These are phyloP conservation scores for Penicillium sp. DNA, from an alignment of 2,329 filamentous ascomycete genomes.

Conservation along the genomic window DNA sequence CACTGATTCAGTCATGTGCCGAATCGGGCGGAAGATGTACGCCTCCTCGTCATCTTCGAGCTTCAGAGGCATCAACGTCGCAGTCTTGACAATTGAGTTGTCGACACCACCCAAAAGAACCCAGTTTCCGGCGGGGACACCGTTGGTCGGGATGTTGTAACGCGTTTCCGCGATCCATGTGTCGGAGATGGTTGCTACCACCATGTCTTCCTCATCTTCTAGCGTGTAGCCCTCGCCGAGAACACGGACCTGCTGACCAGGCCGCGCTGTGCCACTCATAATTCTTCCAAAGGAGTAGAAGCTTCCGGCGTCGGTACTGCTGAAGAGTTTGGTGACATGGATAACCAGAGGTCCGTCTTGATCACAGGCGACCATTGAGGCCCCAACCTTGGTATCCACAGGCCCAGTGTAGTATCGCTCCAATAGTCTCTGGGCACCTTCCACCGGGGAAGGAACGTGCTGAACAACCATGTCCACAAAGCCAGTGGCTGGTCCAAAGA, in stretches of 20 bases:
- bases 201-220: constrained; percentile 98
- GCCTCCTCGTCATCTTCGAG: constrained; percentile 86
- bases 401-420: constrained; percentile 92
- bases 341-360: constrained; percentile 89
- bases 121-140: constrained; percentile 90
- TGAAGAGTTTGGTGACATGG: constrained; percentile 91
- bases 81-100: constrained; percentile 97
- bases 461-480: constrained; percentile 95
- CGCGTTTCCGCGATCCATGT: constrained; percentile 90
- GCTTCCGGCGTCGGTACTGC: constrained; percentile 80
- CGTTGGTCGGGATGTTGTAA: constrained; percentile 89
- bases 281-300: constrained; percentile 91
- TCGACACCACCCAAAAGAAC: constrained; percentile 90
- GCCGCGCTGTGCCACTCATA: constrained; percentile 83
- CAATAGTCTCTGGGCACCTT: constrained; percentile 73
- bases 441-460: constrained; percentile 82
- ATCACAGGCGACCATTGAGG: constrained; percentile 78
- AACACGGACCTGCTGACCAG: constrained; percentile 80
- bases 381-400: constrained; percentile 74
- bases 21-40: constrained; percentile 90
- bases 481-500: constrained; percentile 84
- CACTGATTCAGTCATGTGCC: constrained; percentile 95
- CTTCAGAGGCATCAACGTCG: constrained; percentile 78
- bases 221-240: constrained; percentile 94
- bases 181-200: constrained; percentile 74